Conservation (phyloP, 164 flowering plant genomes). For the Annona squamosa region DNA sequence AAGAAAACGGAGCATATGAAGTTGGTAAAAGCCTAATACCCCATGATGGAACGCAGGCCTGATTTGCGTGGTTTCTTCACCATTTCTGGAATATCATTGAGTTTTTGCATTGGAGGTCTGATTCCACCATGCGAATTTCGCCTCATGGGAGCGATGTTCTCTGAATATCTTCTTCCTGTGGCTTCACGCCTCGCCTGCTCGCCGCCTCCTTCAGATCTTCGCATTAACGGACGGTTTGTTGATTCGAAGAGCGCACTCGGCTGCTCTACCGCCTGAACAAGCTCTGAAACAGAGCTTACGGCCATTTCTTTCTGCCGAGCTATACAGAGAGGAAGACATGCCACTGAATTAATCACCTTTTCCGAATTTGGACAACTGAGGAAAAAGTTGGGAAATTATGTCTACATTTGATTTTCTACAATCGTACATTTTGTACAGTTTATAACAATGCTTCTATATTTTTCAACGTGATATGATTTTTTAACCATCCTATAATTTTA, state of each 20-base stretch:
- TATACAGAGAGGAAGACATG: conserved; percentile 21
- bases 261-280: conserved; percentile 62
- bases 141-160: conserved; percentile 38
- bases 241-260: conserved; percentile 79
- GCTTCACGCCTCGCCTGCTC: conserved; percentile 27
- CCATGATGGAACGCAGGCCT: conserved; percentile 69
- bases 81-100: conserved; percentile 58
- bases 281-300: conserved; percentile 60
- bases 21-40: conserved; percentile 25
- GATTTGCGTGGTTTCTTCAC: conserved; percentile 61
- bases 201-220: conserved; percentile 56
- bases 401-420: too few species aligned
- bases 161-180: conserved; percentile 45
- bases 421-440: too few species aligned
- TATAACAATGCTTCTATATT: too few species aligned
- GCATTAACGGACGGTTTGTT: conserved; percentile 34
- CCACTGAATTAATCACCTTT: background rate
- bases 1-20: too few species aligned
- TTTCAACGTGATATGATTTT: too few species aligned
- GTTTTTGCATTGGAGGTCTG: conserved; percentile 51
- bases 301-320: conserved; percentile 92
- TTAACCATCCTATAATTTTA: too few species aligned
- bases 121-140: conserved; percentile 46
- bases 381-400: too few species aligned
- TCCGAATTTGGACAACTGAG: too few species aligned